Evolutionary conservation across 2,329 filamentous ascomycete species (phyloP), one percentile per base, ranked within the genome.

Genomic region (Magnaporthiopsis incrustans): DNA sequence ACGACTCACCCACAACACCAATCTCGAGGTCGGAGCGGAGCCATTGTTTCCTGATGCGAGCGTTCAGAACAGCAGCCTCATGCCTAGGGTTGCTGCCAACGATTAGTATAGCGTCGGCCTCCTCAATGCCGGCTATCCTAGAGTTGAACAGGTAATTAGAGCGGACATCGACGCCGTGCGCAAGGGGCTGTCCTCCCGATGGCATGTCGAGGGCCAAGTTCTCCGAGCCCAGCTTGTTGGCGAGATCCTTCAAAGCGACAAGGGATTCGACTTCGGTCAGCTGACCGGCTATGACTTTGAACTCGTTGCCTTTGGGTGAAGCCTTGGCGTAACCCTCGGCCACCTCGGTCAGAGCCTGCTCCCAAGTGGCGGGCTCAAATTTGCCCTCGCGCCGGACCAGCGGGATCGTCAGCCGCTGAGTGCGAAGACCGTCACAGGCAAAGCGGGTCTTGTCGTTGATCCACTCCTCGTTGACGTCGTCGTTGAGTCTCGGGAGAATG

Each of bases 391-490:
- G 88, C 70, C 93, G 90, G 71, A 97, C 88, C 67, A 99, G 80
- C 57, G 95, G 95, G 69, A 94, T 95, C 50, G 95, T 98, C 64
- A 99, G 82, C 73, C 95, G 87, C 79, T 99, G 95, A 60, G 94
- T 98, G 85, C 93, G 96, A 69, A 99, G 83, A 61, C 95, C 95
- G 75, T 99, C 95, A 75, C 93, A 96, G 57, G 95, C 94, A 76
- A 98, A 99, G 68, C 95, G 88, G 57, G 92, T 89, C 84, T 98
- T 99, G 82, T 99, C 95, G 78, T 98, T 95, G 77, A 99, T 98
- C 95, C 95, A 99, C 78, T 99, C 95, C 81, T 99, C 95, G 77
- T 99, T 99, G 71, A 99, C 87, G 72, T 98, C 93, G 74, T 99
- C 95, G 76, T 99, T 99, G 67, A 99, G 83, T 71, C 95, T 87